phyloP scores from a whole-genome alignment of 345 rosid genomes.

The Xanthoceras sorbifolium region DNA sequence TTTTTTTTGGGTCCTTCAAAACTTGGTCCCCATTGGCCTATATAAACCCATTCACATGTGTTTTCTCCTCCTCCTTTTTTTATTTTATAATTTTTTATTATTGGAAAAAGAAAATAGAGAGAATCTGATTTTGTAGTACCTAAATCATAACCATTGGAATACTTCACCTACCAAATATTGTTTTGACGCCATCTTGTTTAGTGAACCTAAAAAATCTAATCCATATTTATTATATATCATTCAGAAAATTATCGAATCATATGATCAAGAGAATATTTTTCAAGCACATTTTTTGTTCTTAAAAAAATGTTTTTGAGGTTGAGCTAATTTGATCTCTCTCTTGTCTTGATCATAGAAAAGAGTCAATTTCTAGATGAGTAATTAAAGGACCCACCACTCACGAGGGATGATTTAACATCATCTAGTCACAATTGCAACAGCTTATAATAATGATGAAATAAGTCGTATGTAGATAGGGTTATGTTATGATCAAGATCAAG shows the following conservation, averaged over 20 bases:
- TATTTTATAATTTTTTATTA: too few species aligned
- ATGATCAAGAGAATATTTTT: not conserved
- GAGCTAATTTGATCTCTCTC: too few species aligned
- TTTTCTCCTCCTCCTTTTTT: not conserved
- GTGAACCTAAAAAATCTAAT: not conserved
- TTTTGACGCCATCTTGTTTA: not conserved
- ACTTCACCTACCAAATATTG: not conserved
- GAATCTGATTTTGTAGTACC: not conserved
- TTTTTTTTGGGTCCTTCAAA: not conserved
- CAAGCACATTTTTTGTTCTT: not conserved
- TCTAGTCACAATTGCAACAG: not conserved
- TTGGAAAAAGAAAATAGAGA: too few species aligned
- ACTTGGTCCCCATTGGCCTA: not conserved
- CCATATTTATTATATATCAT: not conserved
- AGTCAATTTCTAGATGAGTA: not conserved
- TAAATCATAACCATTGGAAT: not conserved
- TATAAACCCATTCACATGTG: not conserved
- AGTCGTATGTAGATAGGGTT: not conserved
- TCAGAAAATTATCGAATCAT: not conserved
- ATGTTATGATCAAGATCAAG: not conserved
- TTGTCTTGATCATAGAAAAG: not conserved
- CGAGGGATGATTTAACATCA: slow-evolving; percentile 2
- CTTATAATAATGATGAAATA: not conserved
- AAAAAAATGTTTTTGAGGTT: not conserved
- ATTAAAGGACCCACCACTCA: slow-evolving; percentile 13